Evolutionary conservation across 306 rosid genomes (phyloP).

Genomic region (Cicer pinnatifidum): DNA sequence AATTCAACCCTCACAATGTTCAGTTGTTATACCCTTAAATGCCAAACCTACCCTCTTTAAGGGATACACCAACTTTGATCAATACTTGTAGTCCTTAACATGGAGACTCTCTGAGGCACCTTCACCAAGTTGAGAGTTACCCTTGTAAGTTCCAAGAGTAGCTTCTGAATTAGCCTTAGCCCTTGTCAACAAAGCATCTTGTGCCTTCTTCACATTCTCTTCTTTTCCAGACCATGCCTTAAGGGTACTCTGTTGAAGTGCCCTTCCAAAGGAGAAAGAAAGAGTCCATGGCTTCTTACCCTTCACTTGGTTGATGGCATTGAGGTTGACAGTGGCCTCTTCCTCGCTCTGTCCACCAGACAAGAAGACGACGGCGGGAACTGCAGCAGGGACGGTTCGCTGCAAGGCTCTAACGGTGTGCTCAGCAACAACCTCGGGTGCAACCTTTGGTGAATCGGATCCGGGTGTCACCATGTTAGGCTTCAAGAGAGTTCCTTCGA

Average conservation of each 20-base stretch:
- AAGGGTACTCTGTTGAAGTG: slow-evolving; percentile 54
- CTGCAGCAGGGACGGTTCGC: slow-evolving; percentile 51
- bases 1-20: slow-evolving; percentile 6
- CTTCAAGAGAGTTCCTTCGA: slow-evolving; percentile 53
- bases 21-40: not conserved
- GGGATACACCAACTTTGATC: slow-evolving; percentile 26
- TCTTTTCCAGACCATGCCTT: slow-evolving; percentile 54
- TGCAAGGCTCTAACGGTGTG: slow-evolving; percentile 52
- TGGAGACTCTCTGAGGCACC: slow-evolving; percentile 49
- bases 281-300: slow-evolving; percentile 59
- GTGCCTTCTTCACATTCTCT: slow-evolving; percentile 52
- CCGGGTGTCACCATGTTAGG: slow-evolving; percentile 59
- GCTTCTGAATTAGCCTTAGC: slow-evolving; percentile 56
- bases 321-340: slow-evolving; percentile 51
- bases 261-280: slow-evolving; percentile 58
- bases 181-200: slow-evolving; percentile 45
- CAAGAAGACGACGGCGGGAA: slow-evolving; percentile 53
- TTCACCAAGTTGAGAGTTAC: slow-evolving; percentile 43
- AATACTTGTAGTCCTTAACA: slow-evolving; percentile 48
- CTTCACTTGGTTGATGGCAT: slow-evolving; percentile 51
- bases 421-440: slow-evolving; percentile 49
- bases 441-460: slow-evolving; percentile 47
- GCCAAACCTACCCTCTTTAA: slow-evolving; percentile 24
- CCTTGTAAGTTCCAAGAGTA: slow-evolving; percentile 53
- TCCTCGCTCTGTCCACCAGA: slow-evolving; percentile 57